These are phyloP conservation scores for Rhizopus delemar DNA, from an alignment of 371 early-diverging fungal species.

Conservation along the genomic window DNA sequence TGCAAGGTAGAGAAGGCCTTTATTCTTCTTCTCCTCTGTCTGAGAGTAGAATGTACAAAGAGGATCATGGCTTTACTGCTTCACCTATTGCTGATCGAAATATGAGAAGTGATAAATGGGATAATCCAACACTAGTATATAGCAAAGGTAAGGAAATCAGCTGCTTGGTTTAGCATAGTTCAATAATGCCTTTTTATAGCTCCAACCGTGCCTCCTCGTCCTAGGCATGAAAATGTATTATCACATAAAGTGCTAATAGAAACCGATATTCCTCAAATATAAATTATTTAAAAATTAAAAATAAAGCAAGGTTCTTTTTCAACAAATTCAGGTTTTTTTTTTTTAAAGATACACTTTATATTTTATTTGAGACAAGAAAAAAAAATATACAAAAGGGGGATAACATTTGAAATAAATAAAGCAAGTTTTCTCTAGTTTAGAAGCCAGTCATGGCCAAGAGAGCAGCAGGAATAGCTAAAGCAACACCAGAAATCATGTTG, in stretches of 20 bases:
- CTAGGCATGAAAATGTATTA: too few species aligned
- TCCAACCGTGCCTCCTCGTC: too few species aligned
- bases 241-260: too few species aligned
- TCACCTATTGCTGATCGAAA: too few species aligned
- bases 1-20: not conserved
- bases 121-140: not conserved
- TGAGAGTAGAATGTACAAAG: not conserved
- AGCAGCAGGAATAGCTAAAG: constrained; percentile 24
- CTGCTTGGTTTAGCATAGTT: too few species aligned
- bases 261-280: too few species aligned
- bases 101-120: not conserved
- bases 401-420: not conserved
- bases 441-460: constrained; percentile 28
- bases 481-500: constrained; percentile 20
- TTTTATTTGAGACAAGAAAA: not conserved
- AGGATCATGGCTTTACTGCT: not conserved
- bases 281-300: too few species aligned
- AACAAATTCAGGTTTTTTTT: not conserved
- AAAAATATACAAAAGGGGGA: not conserved
- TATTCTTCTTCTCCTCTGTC: constrained; percentile 55
- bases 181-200: too few species aligned
- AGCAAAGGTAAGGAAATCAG: not conserved
- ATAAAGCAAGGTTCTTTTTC: too few species aligned
- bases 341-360: not conserved
- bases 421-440: constrained; percentile 8